Conservation (phyloP, 768 basidiomycete species). For the Boletus sensibilis region DNA sequence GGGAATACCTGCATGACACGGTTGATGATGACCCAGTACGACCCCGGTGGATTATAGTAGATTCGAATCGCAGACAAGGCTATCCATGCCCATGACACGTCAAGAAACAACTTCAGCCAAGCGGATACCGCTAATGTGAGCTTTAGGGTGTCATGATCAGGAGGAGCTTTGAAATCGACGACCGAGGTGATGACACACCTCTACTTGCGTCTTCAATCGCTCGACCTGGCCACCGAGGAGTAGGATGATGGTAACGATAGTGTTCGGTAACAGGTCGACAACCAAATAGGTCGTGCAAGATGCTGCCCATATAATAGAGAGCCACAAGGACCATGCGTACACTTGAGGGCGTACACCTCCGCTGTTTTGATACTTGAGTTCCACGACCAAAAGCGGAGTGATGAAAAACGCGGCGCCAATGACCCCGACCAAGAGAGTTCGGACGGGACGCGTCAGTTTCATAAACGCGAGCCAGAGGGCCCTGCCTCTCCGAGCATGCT, state of each 20-base stretch:
- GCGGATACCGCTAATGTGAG: conserved; percentile 64
- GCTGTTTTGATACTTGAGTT: conserved; percentile 55
- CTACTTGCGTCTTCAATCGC: conserved; percentile 63
- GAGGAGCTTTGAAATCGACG: background rate
- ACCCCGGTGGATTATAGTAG: conserved; percentile 56
- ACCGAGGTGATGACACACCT: conserved; percentile 42
- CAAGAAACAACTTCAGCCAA: conserved; percentile 70
- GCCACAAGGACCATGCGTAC: conserved; percentile 64
- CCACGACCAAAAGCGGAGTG: conserved; percentile 66
- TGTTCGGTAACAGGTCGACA: conserved; percentile 60
- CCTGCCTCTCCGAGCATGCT: conserved; percentile 60
- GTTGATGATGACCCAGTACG: conserved; percentile 69
- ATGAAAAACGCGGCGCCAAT: conserved; percentile 64
- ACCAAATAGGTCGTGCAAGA: conserved; percentile 59
- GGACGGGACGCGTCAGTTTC: conserved; percentile 58
- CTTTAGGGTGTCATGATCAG: conserved; percentile 33
- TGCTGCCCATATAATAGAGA: conserved; percentile 65
- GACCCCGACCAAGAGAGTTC: conserved; percentile 57
- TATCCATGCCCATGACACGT: conserved; percentile 74
- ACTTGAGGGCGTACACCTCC: conserved; percentile 50
- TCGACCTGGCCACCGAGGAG: conserved; percentile 63
- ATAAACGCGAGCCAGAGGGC: conserved; percentile 64
- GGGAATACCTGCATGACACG: conserved; percentile 62
- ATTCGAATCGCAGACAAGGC: conserved; percentile 60
- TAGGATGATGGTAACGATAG: conserved; percentile 52